Base-by-base conservation (phyloP, 2,329 filamentous ascomycete species). In the Aureobasidium sp. region DNA sequence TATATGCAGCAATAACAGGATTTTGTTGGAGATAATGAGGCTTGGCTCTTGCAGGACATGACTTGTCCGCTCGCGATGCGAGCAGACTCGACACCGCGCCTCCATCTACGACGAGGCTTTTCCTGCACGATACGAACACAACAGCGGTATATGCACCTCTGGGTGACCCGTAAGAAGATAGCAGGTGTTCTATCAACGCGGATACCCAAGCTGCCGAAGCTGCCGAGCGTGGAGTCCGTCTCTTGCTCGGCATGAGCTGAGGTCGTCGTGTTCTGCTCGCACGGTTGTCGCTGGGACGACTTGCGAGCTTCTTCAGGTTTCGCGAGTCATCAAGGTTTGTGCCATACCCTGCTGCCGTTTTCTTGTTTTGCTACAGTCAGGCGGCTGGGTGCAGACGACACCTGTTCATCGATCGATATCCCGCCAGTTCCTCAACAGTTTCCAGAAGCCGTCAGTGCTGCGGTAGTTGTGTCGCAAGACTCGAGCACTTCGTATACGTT, bases 111-210 rank as follows among this genome's bases (percentile, higher is more conserved):
- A 33, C 37, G 37, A 55, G 38, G 25, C 11, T 42, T 23, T 23
- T 31, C 27, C 51, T 55, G 51, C 51, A 55, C 37, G 25, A 55
- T 55, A 25, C 51, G 51, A 55, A 43, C 51, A 55, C 51, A 31
- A 43, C 51, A 55, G 51, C 38, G 50, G 35, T 40, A 55, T 55
- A 35, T 35, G 31, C 47, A 31, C 11, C 11, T 29, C 38, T 33
- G 8, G 51, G 37, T 13, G 51, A 43, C 27, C 51, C 27, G 51
- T 42, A 55, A 55, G 37, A n/a, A 55, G n/a, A 55, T 4, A 17
- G 37, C 21, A 15, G 25, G 51, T 43, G 51, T 43, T 55, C 51
- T 55, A 7, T 55, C 15, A 17, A 23, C 9, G 27, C 21, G 33
- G 27, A 29, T 43, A 38, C 25, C 23, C n/a, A 21, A 38, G 9